Conservation (phyloP, 2,329 filamentous ascomycete genomes). For the Pseudogymnoascus sp. region DNA sequence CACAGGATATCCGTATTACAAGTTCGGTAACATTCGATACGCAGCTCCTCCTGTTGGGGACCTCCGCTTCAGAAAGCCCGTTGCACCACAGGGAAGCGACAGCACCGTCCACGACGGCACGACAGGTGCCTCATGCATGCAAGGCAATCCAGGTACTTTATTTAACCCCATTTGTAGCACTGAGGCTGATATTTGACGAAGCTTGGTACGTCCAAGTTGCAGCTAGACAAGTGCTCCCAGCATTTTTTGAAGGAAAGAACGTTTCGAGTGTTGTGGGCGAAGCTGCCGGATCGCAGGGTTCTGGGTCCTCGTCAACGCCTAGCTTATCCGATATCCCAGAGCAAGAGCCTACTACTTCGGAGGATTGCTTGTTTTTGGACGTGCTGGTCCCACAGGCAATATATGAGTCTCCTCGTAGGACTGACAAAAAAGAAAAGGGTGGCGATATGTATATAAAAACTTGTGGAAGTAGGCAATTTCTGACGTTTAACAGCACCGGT, state of each 20-base stretch:
- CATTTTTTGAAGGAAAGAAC: neutral
- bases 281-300: neutral
- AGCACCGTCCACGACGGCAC: constrained; percentile 29
- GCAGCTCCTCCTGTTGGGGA: constrained; percentile 36
- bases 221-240: neutral
- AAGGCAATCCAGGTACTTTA: neutral
- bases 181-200: neutral
- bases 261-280: neutral
- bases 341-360: neutral
- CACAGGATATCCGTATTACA: constrained; percentile 26
- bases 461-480: neutral
- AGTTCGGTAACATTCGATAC: constrained; percentile 39
- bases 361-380: constrained; percentile 35
- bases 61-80: constrained; percentile 38
- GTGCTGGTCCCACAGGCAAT: constrained; percentile 37
- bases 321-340: neutral
- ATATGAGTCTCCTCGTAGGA: constrained; percentile 20
- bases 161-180: neutral
- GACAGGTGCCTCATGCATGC: neutral
- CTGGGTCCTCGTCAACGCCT: neutral
- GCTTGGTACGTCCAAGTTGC: neutral
- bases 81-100: constrained; percentile 26
- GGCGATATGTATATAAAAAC: neutral
- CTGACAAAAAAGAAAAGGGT: neutral
- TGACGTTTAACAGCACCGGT: constrained; percentile 31